Percentiles rank a stretch among this genome's conserved stretches.
These are phyloP conservation scores for Eurotiales sp. DNA, from an alignment of 2,329 filamentous ascomycete species.

Conservation along the genomic window DNA sequence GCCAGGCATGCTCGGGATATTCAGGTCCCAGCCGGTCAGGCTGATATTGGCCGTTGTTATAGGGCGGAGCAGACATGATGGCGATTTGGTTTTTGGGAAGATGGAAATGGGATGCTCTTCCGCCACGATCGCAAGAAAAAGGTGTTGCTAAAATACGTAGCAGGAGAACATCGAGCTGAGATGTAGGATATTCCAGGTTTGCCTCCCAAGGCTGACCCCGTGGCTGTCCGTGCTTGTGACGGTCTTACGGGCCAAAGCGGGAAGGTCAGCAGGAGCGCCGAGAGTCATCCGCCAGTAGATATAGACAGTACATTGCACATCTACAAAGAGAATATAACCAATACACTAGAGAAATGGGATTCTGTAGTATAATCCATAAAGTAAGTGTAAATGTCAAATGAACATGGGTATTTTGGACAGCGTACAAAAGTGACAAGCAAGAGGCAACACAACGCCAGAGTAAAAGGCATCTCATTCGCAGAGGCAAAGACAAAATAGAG, in stretches of 20 bases:
- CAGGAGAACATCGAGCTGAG: no score
- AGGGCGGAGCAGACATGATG: slow-evolving; percentile 16
- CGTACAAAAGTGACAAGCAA: background rate
- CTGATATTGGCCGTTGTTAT: slow-evolving; percentile 4
- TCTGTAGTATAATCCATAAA: background rate
- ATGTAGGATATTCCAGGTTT: no score
- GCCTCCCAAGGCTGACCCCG: no score
- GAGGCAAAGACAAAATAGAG: slow-evolving; percentile 13
- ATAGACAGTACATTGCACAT: no score
- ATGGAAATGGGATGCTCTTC: no score
- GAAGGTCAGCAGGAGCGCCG: no score
- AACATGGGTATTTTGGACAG: slow-evolving; percentile 15
- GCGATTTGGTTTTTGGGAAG: background rate
- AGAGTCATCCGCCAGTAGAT: no score
- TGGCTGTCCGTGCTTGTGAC: no score
- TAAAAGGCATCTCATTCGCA: no score
- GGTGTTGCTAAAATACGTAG: background rate
- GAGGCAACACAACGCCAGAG: slow-evolving; percentile 20
- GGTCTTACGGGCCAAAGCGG: no score
- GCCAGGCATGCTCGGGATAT: slow-evolving; percentile 8
- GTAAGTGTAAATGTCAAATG: slow-evolving; percentile 5
- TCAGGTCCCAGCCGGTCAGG: background rate
- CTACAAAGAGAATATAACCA: no score
- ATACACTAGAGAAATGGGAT: background rate
- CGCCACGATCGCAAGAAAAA: background rate